phyloP scores from a whole-genome alignment of 345 rosid species.

The Moricandia moricandioides region DNA sequence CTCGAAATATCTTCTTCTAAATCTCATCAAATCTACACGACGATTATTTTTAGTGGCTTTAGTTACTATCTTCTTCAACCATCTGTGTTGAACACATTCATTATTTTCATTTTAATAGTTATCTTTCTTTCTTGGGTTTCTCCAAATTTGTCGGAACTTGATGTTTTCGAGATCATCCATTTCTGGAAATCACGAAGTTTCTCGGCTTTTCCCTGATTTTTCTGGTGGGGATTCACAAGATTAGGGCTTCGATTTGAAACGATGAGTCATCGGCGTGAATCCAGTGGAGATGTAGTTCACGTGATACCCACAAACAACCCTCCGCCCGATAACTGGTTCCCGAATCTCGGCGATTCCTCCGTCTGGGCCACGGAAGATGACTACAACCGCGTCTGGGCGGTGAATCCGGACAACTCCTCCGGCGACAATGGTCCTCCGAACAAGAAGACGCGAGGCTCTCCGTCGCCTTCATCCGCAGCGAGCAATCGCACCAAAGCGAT shows the following conservation, averaged over 20 bases:
- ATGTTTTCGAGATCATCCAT: slow-evolving; percentile 30
- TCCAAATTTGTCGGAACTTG: slow-evolving; percentile 24
- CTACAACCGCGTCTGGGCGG: slow-evolving; percentile 60
- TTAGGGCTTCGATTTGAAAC: neutral
- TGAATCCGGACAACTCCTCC: slow-evolving; percentile 33
- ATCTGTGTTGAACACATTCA: neutral
- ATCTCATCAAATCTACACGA: slow-evolving; percentile 19
- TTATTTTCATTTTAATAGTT: neutral
- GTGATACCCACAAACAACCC: slow-evolving; percentile 50
- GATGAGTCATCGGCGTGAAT: slow-evolving; percentile 67
- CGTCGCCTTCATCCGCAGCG: slow-evolving; percentile 47
- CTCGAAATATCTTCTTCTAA: slow-evolving; percentile 15
- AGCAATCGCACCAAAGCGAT: slow-evolving; percentile 45
- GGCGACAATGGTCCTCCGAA: slow-evolving; percentile 50
- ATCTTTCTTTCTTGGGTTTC: slow-evolving; percentile 19
- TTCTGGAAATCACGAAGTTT: slow-evolving; percentile 30
- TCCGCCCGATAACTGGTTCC: slow-evolving; percentile 62
- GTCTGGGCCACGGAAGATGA: slow-evolving; percentile 99
- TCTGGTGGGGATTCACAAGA: neutral
- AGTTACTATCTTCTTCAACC: neutral
- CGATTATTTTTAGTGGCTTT: slow-evolving; percentile 3
- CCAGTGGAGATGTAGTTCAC: slow-evolving; percentile 74
- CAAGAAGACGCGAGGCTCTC: slow-evolving; percentile 62
- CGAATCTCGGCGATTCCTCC: slow-evolving; percentile 51
- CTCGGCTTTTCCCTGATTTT: slow-evolving; percentile 13